Evolutionary conservation across 768 basidiomycete species (phyloP).

Genomic region (Cytidiella melzeri): DNA sequence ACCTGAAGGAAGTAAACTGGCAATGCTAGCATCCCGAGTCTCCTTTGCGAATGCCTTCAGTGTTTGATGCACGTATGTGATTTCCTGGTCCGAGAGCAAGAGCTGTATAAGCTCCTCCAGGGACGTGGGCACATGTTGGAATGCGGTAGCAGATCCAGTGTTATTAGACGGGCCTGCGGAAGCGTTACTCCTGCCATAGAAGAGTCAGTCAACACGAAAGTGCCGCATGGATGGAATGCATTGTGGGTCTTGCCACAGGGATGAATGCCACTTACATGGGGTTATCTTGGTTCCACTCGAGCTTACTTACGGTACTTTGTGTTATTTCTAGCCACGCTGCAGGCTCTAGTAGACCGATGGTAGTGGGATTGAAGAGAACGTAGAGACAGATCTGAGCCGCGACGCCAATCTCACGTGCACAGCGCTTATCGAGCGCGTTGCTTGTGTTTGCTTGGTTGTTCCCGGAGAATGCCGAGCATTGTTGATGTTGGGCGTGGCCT

Average conservation of each 20-base stretch:
- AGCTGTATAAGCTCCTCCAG: neutral
- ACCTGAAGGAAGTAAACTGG: constrained; percentile 47
- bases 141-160: neutral
- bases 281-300: too few species aligned
- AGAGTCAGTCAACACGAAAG: too few species aligned
- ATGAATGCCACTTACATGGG: too few species aligned
- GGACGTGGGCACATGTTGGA: neutral
- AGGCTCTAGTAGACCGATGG: too few species aligned
- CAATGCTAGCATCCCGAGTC: constrained; percentile 48
- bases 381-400: too few species aligned
- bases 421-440: too few species aligned
- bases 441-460: neutral
- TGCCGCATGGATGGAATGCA: too few species aligned
- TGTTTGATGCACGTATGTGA: constrained; percentile 4
- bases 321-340: too few species aligned
- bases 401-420: too few species aligned
- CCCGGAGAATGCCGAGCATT: neutral
- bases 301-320: too few species aligned
- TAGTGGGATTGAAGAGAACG: too few species aligned
- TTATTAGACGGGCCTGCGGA: neutral
- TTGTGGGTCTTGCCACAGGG: too few species aligned
- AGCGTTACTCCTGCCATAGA: neutral
- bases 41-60: constrained; percentile 43
- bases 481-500: neutral
- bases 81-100: neutral